A percentile compares a stretch with the other conserved stretches of the same genome.
These are phyloP conservation scores for Papiliotrema fonsecae DNA, from an alignment of 1,284 basidiomycete genomes.

Conservation along the genomic window DNA sequence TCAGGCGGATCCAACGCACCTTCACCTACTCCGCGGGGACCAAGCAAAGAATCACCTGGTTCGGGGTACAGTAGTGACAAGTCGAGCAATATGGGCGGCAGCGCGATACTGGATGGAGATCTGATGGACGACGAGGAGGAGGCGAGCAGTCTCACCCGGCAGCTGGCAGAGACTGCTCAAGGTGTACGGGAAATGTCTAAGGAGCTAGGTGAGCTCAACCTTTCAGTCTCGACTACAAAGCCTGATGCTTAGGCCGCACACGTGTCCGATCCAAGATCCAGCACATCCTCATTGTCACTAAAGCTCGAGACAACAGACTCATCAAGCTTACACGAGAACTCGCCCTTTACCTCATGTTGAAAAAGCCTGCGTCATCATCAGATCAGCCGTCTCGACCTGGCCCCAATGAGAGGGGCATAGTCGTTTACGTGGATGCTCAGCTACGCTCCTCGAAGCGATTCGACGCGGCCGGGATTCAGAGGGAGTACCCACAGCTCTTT, in stretches of 20 bases:
- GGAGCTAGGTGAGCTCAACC: slow-evolving; percentile 70
- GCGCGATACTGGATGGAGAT: slow-evolving; percentile 19
- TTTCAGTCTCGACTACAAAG: background rate
- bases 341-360: slow-evolving; percentile 85
- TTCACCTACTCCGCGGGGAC: too few relatives aligned
- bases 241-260: slow-evolving; percentile 64
- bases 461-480: slow-evolving; percentile 81
- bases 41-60: slow-evolving; percentile 3
- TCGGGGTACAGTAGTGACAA: slow-evolving; percentile 41
- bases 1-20: too few relatives aligned
- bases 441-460: slow-evolving; percentile 88
- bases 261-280: slow-evolving; percentile 88
- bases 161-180: slow-evolving; percentile 93
- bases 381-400: slow-evolving; percentile 4
- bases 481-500: slow-evolving; percentile 85
- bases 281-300: slow-evolving; percentile 92
- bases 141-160: slow-evolving; percentile 73
- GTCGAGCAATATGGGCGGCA: slow-evolving; percentile 10
- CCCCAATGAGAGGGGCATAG: slow-evolving; percentile 23
- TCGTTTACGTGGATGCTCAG: slow-evolving; percentile 85
- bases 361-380: slow-evolving; percentile 35
- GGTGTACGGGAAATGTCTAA: slow-evolving; percentile 98
- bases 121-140: slow-evolving; percentile 52
- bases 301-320: slow-evolving; percentile 93
- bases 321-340: slow-evolving; percentile 93